Evolutionary conservation across 2,329 filamentous ascomycete genomes (phyloP).

Genomic region (Arthrobotrys iridis): DNA sequence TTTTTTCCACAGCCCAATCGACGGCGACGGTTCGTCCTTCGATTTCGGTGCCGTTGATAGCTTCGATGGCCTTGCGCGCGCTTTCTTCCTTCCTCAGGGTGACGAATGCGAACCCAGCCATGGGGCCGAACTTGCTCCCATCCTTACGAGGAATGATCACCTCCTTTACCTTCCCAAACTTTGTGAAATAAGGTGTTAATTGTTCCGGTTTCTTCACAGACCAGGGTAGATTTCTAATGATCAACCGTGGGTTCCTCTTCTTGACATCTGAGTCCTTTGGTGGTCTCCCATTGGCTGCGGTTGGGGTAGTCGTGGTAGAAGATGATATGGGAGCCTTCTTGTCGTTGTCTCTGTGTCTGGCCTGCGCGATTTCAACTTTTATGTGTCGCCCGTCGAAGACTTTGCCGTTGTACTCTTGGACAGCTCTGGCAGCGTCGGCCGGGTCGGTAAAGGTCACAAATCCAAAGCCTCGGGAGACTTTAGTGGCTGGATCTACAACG

Average conservation of each 20-base stretch:
- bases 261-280: conserved; percentile 68
- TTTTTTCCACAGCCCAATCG: conserved; percentile 95
- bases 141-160: conserved; percentile 83
- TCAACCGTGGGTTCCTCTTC: conserved; percentile 75
- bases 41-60: conserved; percentile 86
- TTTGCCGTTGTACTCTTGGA: conserved; percentile 81
- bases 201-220: conserved; percentile 88
- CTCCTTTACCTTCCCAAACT: conserved; percentile 90
- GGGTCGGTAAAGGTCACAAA: conserved; percentile 97
- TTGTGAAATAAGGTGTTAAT: conserved; percentile 79
- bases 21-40: conserved; percentile 90
- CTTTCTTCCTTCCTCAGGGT: conserved; percentile 88
- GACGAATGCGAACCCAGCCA: conserved; percentile 92
- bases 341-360: conserved; percentile 73
- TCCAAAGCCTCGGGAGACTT: conserved; percentile 88
- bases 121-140: conserved; percentile 68
- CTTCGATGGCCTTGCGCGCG: conserved; percentile 85
- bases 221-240: conserved; percentile 95
- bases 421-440: conserved; percentile 84
- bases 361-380: conserved; percentile 86
- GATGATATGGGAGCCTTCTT: not conserved
- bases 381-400: conserved; percentile 82
- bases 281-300: conserved; percentile 13
- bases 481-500: conserved; percentile 84
- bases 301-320: conserved; percentile 59